Evolutionary conservation across 2,329 filamentous ascomycete genomes (phyloP), one percentile per base, ranked within the genome.

Genomic region (Microdochium bolleyi): DNA sequence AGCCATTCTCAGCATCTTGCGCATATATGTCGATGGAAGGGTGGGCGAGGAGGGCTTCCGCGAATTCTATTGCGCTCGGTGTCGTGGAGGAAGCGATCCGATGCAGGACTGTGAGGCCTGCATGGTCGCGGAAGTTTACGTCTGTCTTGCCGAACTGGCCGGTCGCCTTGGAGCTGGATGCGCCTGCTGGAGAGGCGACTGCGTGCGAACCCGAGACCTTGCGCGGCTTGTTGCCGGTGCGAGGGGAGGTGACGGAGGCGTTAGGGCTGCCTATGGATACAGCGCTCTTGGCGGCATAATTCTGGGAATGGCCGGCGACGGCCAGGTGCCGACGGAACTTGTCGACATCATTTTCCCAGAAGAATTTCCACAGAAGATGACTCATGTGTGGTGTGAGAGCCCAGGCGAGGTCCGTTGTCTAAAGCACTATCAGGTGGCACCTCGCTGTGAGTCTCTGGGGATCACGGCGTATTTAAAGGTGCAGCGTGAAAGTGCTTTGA

Each of bases 331-430:
- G 87, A 75, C 88, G 87, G 81, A 99, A 97, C 68, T 77, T 84
- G 70, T 95, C 92, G 84, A 96, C 88, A 84, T 99, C 91, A 81
- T 96, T 89, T 84, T 96, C 88, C 78, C 95, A 87, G 71, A 92
- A 97, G 70, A 83, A 89, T 81, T 91, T 92, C 92, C 92, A 96
- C 71, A 99, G 84, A 82, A 88, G 83, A 77, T 91, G 87, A 86
- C 89, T 97, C 92, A 97, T 94, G 84, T 83, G 84, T 74, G 68
- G 70, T 62, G 61, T 64, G 57, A 59, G 52, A 56, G 19, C 3
- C 14, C 34, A 13, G 57, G 58, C 61, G 58, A 63, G 30, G 62
- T 64, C 56, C 61, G 61, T 67, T 65, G 70, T 70, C 70, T 67
- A 68, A 67, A 70, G 61, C 75, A 72, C 75, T 82, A 78, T 73